These are phyloP conservation scores for Trichoderma simmonsii DNA, from an alignment of 2,329 filamentous ascomycete species.

Conservation along the genomic window DNA sequence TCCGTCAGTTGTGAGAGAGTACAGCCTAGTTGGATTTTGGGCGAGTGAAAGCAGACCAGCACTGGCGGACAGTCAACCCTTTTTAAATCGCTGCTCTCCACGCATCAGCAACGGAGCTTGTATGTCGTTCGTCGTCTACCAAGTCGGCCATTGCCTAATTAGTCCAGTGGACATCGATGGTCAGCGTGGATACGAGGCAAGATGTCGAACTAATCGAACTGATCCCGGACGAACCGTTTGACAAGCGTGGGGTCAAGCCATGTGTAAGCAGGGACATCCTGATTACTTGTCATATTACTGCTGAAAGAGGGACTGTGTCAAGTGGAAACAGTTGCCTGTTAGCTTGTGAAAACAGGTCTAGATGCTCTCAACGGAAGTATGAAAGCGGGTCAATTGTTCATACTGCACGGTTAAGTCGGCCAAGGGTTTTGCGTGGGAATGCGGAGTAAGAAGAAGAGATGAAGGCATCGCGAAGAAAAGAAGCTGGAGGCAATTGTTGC, in stretches of 20 bases:
- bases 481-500: not conserved
- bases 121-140: not conserved
- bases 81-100: not conserved
- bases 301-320: not conserved
- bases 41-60: not conserved
- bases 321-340: not conserved
- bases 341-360: not conserved
- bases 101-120: not conserved
- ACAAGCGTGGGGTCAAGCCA: not conserved
- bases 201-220: not conserved
- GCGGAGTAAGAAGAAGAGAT: not conserved
- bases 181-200: not conserved
- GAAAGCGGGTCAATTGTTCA: not conserved
- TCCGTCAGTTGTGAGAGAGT: not conserved
- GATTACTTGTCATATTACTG: not conserved
- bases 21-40: not conserved
- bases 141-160: constrained; percentile 5
- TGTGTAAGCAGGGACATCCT: not conserved
- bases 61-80: not conserved
- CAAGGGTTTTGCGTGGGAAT: not conserved
- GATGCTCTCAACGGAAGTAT: not conserved
- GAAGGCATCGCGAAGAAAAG: not conserved
- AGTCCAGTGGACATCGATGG: not conserved
- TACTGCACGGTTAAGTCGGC: not conserved
- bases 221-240: not conserved